phyloP scores from a whole-genome alignment of 164 flowering plant species.

The Euptelea pleiosperma region DNA sequence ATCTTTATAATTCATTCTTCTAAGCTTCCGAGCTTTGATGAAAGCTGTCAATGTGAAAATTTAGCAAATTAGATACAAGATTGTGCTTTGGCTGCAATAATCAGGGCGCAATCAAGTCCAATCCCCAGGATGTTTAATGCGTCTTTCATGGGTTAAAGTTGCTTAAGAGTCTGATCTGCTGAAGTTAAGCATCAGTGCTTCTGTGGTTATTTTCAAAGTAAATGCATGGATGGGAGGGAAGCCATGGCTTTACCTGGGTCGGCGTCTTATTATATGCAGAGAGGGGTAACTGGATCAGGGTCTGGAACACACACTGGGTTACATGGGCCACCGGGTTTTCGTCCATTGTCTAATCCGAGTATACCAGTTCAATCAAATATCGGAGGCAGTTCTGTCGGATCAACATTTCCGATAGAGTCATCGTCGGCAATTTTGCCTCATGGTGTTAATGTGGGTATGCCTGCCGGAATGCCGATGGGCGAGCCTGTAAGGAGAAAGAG shows the following conservation, averaged over 20 bases:
- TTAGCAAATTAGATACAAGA: not conserved
- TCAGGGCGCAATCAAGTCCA: not conserved
- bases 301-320: slow-evolving; percentile 41
- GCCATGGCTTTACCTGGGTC: slow-evolving; percentile 67
- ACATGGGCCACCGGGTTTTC: slow-evolving; percentile 46
- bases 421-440: slow-evolving; percentile 42
- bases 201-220: slow-evolving; percentile 29
- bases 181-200: slow-evolving; percentile 1
- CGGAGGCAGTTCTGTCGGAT: slow-evolving; percentile 43
- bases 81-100: not conserved
- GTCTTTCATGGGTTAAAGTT: not conserved
- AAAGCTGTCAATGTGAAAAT: not conserved
- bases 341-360: slow-evolving; percentile 34
- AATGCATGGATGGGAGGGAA: slow-evolving; percentile 95
- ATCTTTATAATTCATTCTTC: no score
- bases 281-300: slow-evolving; percentile 52
- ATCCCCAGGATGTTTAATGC: not conserved
- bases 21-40: not conserved
- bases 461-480: slow-evolving; percentile 29
- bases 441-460: slow-evolving; percentile 37
- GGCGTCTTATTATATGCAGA: slow-evolving; percentile 57
- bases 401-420: slow-evolving; percentile 46
- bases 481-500: slow-evolving; percentile 68
- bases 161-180: not conserved
- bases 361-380: slow-evolving; percentile 43